These are phyloP conservation scores for Apostasia ramifera DNA, from an alignment of 106 monocot species.

Conservation along the genomic window DNA sequence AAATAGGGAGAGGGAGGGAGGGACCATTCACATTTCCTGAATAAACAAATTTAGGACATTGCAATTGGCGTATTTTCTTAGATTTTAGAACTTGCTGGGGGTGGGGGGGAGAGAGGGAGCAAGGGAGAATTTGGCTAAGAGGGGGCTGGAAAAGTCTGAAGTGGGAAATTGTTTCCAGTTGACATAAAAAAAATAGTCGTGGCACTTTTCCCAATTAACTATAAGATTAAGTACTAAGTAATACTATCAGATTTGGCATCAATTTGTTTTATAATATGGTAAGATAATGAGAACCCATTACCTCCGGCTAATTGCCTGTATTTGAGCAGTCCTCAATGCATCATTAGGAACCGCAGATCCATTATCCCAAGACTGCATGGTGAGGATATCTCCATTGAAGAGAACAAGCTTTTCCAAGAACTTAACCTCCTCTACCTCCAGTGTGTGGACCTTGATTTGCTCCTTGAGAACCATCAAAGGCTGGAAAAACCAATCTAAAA, in stretches of 20 bases:
- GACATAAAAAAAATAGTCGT: too few relatives aligned
- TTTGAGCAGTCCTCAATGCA: conserved; percentile 64
- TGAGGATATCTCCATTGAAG: conserved; percentile 36
- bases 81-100: too few relatives aligned
- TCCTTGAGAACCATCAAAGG: conserved; percentile 86
- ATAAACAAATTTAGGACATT: too few relatives aligned
- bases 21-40: too few relatives aligned
- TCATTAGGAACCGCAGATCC: conserved; percentile 42
- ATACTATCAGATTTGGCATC: neutral
- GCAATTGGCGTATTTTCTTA: too few relatives aligned
- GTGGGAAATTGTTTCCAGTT: neutral
- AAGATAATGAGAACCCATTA: conserved; percentile 15
- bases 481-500: conserved; percentile 90
- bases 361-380: conserved; percentile 45
- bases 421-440: conserved; percentile 61
- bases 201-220: too few relatives aligned
- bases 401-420: conserved; percentile 73
- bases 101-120: too few relatives aligned
- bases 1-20: too few relatives aligned
- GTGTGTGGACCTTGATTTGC: conserved; percentile 60
- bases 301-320: conserved; percentile 88
- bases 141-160: neutral
- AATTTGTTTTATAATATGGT: neutral
- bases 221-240: neutral
- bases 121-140: too few relatives aligned